These are phyloP conservation scores for Quercus tomentella DNA, from an alignment of 331 rosid genomes.

Conservation along the genomic window DNA sequence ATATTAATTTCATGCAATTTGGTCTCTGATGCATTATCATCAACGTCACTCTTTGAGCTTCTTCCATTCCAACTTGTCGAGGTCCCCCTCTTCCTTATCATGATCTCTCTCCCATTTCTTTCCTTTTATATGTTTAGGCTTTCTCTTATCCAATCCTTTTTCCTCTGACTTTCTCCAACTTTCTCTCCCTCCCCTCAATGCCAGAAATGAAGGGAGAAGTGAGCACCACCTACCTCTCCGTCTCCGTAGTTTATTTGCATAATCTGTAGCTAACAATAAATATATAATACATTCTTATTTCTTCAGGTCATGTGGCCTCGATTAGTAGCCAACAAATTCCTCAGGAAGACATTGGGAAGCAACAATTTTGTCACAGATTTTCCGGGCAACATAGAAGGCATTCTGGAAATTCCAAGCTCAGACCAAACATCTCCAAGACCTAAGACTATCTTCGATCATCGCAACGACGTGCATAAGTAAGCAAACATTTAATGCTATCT, in stretches of 20 bases:
- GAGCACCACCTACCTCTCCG: neutral
- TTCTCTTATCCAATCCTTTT: neutral
- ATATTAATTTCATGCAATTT: neutral
- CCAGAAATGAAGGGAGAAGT: conserved; percentile 25
- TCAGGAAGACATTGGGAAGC: conserved; percentile 67
- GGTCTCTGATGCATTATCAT: neutral
- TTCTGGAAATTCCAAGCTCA: conserved; percentile 29
- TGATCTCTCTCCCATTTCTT: conserved; percentile 16
- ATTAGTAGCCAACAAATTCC: conserved; percentile 66
- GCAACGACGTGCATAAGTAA: conserved; percentile 43
- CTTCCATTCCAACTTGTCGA: conserved; percentile 11
- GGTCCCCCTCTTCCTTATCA: neutral
- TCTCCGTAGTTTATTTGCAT: neutral
- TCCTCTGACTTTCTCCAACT: neutral
- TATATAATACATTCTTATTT: neutral
- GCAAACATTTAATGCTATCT: neutral
- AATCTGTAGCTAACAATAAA: neutral
- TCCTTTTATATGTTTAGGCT: conserved; percentile 13
- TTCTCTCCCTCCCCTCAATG: neutral
- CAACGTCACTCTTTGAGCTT: neutral
- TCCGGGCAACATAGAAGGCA: conserved; percentile 30
- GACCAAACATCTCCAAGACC: conserved; percentile 23
- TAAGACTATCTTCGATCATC: conserved; percentile 16
- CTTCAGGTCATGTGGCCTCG: conserved; percentile 70
- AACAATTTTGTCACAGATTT: conserved; percentile 59